These are phyloP conservation scores for Colletotrichum echinochloae DNA, from an alignment of 2,329 filamentous ascomycete species.

Conservation along the genomic window DNA sequence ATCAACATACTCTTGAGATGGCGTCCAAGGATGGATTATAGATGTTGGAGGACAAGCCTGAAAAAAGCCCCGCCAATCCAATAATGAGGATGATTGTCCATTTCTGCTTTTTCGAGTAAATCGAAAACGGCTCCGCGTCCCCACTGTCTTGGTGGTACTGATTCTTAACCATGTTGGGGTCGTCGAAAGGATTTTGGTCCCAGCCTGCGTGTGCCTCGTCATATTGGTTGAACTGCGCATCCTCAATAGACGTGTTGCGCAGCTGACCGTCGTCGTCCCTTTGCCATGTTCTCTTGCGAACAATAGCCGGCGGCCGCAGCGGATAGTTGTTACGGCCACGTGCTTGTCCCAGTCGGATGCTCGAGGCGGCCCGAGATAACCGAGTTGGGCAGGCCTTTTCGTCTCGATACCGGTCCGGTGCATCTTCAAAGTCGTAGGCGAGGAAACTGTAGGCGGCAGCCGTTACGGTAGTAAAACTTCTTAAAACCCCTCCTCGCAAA, in stretches of 20 bases:
- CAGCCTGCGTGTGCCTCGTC: constrained; percentile 18
- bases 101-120: constrained; percentile 56
- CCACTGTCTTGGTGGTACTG: neutral
- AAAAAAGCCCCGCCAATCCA: constrained; percentile 63
- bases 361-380: constrained; percentile 27
- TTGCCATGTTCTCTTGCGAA: constrained; percentile 35
- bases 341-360: constrained; percentile 29
- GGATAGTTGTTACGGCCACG: constrained; percentile 28
- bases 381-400: constrained; percentile 29
- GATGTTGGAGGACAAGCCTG: constrained; percentile 63
- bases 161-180: neutral
- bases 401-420: constrained; percentile 31
- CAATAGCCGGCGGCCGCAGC: constrained; percentile 20
- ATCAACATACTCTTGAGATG: constrained; percentile 49
- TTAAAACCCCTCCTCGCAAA: constrained; percentile 12
- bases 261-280: constrained; percentile 5
- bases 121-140: constrained; percentile 45
- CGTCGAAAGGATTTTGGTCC: constrained; percentile 28
- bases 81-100: constrained; percentile 61
- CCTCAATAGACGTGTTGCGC: constrained; percentile 17
- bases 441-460: constrained; percentile 33
- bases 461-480: constrained; percentile 23
- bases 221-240: constrained; percentile 7
- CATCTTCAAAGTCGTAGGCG: constrained; percentile 34
- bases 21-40: constrained; percentile 60